phyloP scores from a whole-genome alignment of 768 basidiomycete species.

The Podaxis sp. region DNA sequence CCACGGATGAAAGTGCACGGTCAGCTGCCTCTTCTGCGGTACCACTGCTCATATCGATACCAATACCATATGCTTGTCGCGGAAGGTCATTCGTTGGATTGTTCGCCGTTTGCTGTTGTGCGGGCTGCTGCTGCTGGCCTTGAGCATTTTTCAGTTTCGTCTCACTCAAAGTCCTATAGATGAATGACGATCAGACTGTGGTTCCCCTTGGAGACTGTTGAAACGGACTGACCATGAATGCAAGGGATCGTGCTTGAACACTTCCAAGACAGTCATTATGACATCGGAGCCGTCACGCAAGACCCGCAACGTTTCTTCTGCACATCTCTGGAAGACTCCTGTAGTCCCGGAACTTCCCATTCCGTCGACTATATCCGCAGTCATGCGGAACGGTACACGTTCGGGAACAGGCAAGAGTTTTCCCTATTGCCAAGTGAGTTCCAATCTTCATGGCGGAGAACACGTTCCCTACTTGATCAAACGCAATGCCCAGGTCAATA shows the following conservation, averaged over 20 bases:
- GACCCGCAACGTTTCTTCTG: slow-evolving; percentile 92
- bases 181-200: background rate
- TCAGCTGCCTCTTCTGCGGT: slow-evolving; percentile 85
- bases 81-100: slow-evolving; percentile 20
- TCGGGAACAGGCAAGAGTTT: slow-evolving; percentile 77
- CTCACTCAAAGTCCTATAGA: slow-evolving; percentile 70
- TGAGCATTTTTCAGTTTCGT: slow-evolving; percentile 53
- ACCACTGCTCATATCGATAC: slow-evolving; percentile 60
- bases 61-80: slow-evolving; percentile 34
- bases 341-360: slow-evolving; percentile 87
- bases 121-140: slow-evolving; percentile 43
- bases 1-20: slow-evolving; percentile 76
- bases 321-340: slow-evolving; percentile 92
- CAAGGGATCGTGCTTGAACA: slow-evolving; percentile 95
- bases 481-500: slow-evolving; percentile 95
- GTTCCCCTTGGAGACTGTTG: background rate
- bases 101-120: slow-evolving; percentile 23
- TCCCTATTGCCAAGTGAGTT: slow-evolving; percentile 46
- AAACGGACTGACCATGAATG: slow-evolving; percentile 70
- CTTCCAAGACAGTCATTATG: slow-evolving; percentile 92
- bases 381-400: slow-evolving; percentile 91
- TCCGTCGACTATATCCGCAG: slow-evolving; percentile 90
- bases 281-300: slow-evolving; percentile 80
- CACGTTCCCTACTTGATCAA: slow-evolving; percentile 69
- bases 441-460: background rate